These are phyloP conservation scores for Exsudoporus frostii DNA, from an alignment of 768 basidiomycete genomes.

Conservation along the genomic window DNA sequence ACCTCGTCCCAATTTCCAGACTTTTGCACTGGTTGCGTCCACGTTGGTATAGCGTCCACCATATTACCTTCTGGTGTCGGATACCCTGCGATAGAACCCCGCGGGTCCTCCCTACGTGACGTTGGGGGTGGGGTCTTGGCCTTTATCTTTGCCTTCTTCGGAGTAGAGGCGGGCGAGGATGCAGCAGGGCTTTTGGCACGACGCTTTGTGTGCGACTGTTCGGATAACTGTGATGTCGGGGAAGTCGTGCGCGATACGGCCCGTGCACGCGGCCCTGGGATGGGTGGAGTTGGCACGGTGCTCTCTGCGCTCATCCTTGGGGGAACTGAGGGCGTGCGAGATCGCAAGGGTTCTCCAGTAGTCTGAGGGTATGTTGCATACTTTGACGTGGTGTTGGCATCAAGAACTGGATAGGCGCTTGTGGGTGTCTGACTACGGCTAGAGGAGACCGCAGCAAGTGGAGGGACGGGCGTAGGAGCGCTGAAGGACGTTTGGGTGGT, in stretches of 20 bases:
- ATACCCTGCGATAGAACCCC: constrained; percentile 66
- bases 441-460: constrained; percentile 24
- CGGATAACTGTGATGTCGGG: constrained; percentile 27
- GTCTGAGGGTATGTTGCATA: constrained; percentile 38
- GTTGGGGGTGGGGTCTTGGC: constrained; percentile 32
- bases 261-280: constrained; percentile 26
- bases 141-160: constrained; percentile 40
- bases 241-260: constrained; percentile 26
- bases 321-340: constrained; percentile 40
- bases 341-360: constrained; percentile 45
- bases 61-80: constrained; percentile 56
- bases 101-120: constrained; percentile 39
- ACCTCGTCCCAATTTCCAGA: constrained; percentile 86
- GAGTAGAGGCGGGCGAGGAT: constrained; percentile 35
- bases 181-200: constrained; percentile 48
- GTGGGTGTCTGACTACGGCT: constrained; percentile 45
- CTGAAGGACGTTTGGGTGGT: constrained; percentile 16
- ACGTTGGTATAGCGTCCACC: constrained; percentile 74
- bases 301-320: constrained; percentile 40
- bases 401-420: constrained; percentile 33
- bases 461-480: constrained; percentile 16
- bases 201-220: constrained; percentile 40
- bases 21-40: constrained; percentile 69
- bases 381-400: constrained; percentile 40
- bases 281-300: constrained; percentile 34